phyloP scores from a whole-genome alignment of 2,329 filamentous ascomycete genomes.

The Diaporthe sp. region DNA sequence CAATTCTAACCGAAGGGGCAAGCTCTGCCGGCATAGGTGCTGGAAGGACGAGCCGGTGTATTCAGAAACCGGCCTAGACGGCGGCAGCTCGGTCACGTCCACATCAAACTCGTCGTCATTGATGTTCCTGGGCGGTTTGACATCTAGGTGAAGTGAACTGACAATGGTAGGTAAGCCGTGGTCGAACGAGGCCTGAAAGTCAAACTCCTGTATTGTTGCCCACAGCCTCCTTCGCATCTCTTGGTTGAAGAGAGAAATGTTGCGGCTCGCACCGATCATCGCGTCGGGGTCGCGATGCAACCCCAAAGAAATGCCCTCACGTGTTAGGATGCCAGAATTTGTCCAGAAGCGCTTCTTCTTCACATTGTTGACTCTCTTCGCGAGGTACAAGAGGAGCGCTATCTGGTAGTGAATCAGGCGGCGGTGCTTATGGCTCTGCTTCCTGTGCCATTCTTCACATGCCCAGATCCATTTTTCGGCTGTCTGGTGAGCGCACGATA shows the following conservation, averaged over 20 bases:
- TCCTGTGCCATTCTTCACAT: constrained; percentile 67
- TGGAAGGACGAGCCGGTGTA: constrained; percentile 74
- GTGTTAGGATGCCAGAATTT: constrained; percentile 67
- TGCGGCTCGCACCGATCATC: constrained; percentile 60
- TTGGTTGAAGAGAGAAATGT: constrained; percentile 70
- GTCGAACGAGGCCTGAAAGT: constrained; percentile 73
- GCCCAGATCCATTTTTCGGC: constrained; percentile 70
- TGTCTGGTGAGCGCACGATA: constrained; percentile 68
- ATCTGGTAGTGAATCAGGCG: constrained; percentile 73
- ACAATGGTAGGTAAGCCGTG: constrained; percentile 71
- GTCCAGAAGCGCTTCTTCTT: constrained; percentile 78
- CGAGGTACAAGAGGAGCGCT: constrained; percentile 70
- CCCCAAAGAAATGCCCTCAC: constrained; percentile 71
- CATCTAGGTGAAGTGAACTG: constrained; percentile 69
- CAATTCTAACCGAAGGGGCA: constrained; percentile 69
- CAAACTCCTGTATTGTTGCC: constrained; percentile 73
- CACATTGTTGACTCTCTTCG: constrained; percentile 73
- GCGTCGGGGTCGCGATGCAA: constrained; percentile 72
- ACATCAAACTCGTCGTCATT: constrained; percentile 72
- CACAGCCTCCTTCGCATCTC: constrained; percentile 74
- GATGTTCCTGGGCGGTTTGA: constrained; percentile 69
- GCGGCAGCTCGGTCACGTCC: constrained; percentile 64
- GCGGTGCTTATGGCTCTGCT: constrained; percentile 73
- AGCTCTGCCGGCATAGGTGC: constrained; percentile 68
- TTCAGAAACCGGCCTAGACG: constrained; percentile 64